Evolutionary conservation across 1,284 basidiomycete genomes (phyloP).

Genomic region (Trametes sp.): DNA sequence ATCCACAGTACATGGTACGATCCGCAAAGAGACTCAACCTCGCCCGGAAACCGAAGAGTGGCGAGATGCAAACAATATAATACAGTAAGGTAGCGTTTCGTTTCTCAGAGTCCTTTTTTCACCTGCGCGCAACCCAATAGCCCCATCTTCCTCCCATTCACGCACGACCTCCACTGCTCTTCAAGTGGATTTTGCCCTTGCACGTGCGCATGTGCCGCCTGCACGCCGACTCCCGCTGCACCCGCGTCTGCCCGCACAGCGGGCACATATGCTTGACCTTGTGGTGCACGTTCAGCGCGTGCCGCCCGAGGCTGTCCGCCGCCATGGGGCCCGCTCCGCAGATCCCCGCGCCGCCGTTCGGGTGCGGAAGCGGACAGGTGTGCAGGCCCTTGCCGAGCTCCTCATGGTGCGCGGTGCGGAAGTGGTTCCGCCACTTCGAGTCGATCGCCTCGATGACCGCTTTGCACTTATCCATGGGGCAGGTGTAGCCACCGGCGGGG

Average conservation of each 20-base stretch:
- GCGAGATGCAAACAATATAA: too few species aligned
- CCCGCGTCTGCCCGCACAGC: constrained; percentile 14
- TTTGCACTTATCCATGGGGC: neutral
- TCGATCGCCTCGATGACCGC: neutral
- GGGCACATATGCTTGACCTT: constrained; percentile 18
- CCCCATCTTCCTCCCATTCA: too few species aligned
- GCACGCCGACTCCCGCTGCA: constrained; percentile 20
- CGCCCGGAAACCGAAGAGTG: too few species aligned
- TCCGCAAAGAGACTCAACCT: too few species aligned
- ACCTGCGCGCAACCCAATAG: too few species aligned
- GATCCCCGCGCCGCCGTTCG: neutral
- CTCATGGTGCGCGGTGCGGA: neutral
- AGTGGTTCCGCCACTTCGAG: neutral
- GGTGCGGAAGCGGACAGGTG: neutral
- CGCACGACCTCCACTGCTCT: too few species aligned
- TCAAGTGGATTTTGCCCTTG: too few species aligned
- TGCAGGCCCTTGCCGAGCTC: neutral
- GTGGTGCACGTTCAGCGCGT: constrained; percentile 23
- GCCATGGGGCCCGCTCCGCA: constrained; percentile 8
- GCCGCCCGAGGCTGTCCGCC: constrained; percentile 25
- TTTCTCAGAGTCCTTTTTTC: too few species aligned
- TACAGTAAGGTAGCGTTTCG: too few species aligned
- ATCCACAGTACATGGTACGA: too few species aligned
- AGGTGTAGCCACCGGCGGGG: neutral
- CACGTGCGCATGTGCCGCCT: constrained; percentile 13